Base-by-base conservation (phyloP, 2,329 filamentous ascomycete species). In the Aureobasidium sp. region DNA sequence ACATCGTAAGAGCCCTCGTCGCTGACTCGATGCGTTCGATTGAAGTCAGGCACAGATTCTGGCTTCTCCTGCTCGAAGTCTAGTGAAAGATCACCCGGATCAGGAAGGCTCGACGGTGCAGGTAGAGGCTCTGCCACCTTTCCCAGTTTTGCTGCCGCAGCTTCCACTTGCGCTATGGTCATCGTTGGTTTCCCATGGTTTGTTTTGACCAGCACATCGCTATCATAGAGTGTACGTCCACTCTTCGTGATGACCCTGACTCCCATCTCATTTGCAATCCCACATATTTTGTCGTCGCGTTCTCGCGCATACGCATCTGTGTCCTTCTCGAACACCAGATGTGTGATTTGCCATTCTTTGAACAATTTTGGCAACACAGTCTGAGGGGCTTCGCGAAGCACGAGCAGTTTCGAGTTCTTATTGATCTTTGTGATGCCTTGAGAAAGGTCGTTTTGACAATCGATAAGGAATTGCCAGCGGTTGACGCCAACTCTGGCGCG, bases 311-410 rank as follows among this genome's bases (percentile, higher is more conserved):
- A 92, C 0, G 86, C 79, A 75, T 92, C 89, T 0, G 87, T 90
- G 68, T 92, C 89, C 69, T 87, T 88, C 71, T 92, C 89, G 67
- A 91, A 92, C 0, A 91, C 88, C 5, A 92, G 74, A 73, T 92
- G 88, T 0, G 87, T 89, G 29, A 90, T 84, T 1, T 82, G 81
- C 89, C 88, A 92, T 20, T 82, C 81, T 67, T 84, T 84, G 78
- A 90, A 88, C 1, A 92, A 76, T 72, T 90, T 90, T 1, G 86
- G 85, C 3, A 92, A 79, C 1, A 91, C 72, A 0, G 85, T 89
- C 69, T 88, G 86, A 0, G 88, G 88, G 0, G 82, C 86, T 74
- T 91, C 88, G 32, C 89, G 81, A 17, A 92, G 77, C 27, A 92
- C 81, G 65, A 89, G 85, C 0, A 92, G 80, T 70, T 87, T 88